Percentiles rank a stretch among this genome's conserved stretches.
These are phyloP conservation scores for Colletotrichum incanum DNA, from an alignment of 2,329 filamentous ascomycete genomes.

Conservation along the genomic window DNA sequence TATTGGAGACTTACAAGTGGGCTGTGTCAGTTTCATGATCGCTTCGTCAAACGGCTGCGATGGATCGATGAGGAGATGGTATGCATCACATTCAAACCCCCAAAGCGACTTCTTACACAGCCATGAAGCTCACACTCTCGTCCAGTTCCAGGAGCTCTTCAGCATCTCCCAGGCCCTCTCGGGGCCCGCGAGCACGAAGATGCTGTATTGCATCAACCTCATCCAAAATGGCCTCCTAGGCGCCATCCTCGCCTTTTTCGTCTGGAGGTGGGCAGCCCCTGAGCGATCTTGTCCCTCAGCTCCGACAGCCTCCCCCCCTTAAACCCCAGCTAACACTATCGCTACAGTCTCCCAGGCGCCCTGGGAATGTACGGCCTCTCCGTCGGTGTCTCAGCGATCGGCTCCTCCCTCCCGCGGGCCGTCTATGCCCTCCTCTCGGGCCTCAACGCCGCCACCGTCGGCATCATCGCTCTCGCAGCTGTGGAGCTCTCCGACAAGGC, in stretches of 20 bases:
- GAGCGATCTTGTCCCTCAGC: not conserved
- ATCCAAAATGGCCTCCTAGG: slow-evolving; percentile 72
- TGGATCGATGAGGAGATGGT: slow-evolving; percentile 78
- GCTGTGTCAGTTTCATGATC: slow-evolving; percentile 63
- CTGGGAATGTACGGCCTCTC: slow-evolving; percentile 76
- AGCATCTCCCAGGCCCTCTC: slow-evolving; percentile 75
- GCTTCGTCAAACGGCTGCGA: slow-evolving; percentile 70
- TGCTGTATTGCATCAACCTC: slow-evolving; percentile 75
- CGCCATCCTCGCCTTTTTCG: slow-evolving; percentile 70
- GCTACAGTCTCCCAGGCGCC: slow-evolving; percentile 72
- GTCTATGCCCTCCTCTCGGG: slow-evolving; percentile 78
- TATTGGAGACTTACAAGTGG: slow-evolving; percentile 18
- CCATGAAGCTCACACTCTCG: not conserved
- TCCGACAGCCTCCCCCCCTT: too few species aligned
- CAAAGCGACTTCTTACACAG: not conserved
- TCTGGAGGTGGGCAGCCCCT: slow-evolving; percentile 67
- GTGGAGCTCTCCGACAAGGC: slow-evolving; percentile 75
- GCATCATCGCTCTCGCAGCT: slow-evolving; percentile 77
- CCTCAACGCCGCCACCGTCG: slow-evolving; percentile 77
- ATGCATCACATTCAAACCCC: slow-evolving; percentile 41
- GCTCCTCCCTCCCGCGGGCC: slow-evolving; percentile 67
- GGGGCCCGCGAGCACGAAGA: slow-evolving; percentile 77
- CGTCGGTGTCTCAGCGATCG: slow-evolving; percentile 72
- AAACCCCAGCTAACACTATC: not conserved
- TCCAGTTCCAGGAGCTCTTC: slow-evolving; percentile 79